phyloP scores from a whole-genome alignment of 2,329 filamentous ascomycete species.

The Fusarium sp. region DNA sequence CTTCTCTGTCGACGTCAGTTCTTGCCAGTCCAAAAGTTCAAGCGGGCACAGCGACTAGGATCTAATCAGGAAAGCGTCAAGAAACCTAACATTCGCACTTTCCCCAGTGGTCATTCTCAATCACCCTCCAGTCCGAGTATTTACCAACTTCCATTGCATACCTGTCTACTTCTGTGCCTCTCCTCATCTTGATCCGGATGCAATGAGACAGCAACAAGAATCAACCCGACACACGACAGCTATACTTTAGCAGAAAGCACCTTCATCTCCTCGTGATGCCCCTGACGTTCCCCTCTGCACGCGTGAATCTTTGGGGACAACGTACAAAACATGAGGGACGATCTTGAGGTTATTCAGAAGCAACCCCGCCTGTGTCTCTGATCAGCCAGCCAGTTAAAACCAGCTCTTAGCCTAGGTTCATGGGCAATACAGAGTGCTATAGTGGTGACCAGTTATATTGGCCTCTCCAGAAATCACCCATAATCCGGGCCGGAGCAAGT shows the following conservation, averaged over 20 bases:
- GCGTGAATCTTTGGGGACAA: slow-evolving; percentile 1
- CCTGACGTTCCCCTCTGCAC: background rate
- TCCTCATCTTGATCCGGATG: slow-evolving; percentile 15
- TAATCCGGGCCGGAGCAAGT: slow-evolving; percentile 6
- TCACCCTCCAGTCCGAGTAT: background rate
- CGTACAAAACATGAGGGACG: slow-evolving; percentile 4
- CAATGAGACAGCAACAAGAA: slow-evolving; percentile 2
- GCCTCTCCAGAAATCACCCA: slow-evolving; percentile 11
- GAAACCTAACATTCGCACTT: slow-evolving; percentile 2
- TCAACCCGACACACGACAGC: slow-evolving; percentile 1
- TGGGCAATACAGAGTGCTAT: background rate
- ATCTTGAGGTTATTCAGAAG: slow-evolving; percentile 13
- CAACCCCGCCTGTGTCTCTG: slow-evolving; percentile 5
- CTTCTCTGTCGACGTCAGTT: slow-evolving; percentile 9
- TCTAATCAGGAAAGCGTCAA: background rate
- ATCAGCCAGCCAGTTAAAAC: slow-evolving; percentile 6
- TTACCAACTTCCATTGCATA: background rate
- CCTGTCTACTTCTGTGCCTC: background rate
- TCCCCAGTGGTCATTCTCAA: background rate
- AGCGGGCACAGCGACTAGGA: background rate
- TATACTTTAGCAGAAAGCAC: background rate
- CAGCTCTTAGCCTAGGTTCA: slow-evolving; percentile 3
- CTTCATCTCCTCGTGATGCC: slow-evolving; percentile 3
- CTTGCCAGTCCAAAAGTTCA: slow-evolving; percentile 5
- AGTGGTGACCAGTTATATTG: slow-evolving; percentile 4